Base-by-base conservation (phyloP, 225 moss, liverwort and hornwort species). In the Polytrichum commune region DNA sequence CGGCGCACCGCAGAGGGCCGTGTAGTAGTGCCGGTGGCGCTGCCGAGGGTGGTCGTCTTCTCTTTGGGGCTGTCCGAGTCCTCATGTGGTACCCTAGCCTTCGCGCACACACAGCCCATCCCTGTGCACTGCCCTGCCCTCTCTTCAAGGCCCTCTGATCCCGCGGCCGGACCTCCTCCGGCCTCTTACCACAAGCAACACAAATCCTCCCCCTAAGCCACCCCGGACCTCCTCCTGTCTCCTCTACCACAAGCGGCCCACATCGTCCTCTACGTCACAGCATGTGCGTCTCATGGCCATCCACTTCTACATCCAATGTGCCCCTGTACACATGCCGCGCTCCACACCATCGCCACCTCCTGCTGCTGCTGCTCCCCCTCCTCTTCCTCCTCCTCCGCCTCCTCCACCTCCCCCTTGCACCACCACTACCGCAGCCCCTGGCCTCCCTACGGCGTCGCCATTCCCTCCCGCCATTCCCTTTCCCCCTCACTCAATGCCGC, bases 31-130 rank as follows among this genome's bases (percentile, higher is more conserved):
- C 46, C 16, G 13, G 46, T 46, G 38, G 81, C 58, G 27, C 74
- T 64, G 57, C 64, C 83, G 63, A 72, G 75, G 69, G 81, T 81
- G 55, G 68, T 66, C 4, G 79, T 82, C 89, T 93, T 95, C 79
- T 93, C 90, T 78, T 93, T 97, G 28, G 94, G 92, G 88, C 91
- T 90, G 46, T 91, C 90, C 65, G 90, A 90, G 72, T 92, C 96
- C 75, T 92, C 92, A 69, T 76, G 69, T 63, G 88, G 81, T 81
- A 85, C 83, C 80, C 92, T 74, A 71, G 80, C 75, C 83, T 95
- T 98, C n/a, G 68, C 78, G 81, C 88, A 92, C 78, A 84, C 85
- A 83, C 95, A 90, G 88, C 92, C 97, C 97, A 94, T 94, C 82
- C 87, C 84, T 88, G 77, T 77, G 88, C 78, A 70, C 46, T 46